Percentiles rank a stretch among this genome's conserved stretches.
Evolutionary conservation across 306 rosid genomes (phyloP).

Genomic region (Fragaria ananassa): DNA sequence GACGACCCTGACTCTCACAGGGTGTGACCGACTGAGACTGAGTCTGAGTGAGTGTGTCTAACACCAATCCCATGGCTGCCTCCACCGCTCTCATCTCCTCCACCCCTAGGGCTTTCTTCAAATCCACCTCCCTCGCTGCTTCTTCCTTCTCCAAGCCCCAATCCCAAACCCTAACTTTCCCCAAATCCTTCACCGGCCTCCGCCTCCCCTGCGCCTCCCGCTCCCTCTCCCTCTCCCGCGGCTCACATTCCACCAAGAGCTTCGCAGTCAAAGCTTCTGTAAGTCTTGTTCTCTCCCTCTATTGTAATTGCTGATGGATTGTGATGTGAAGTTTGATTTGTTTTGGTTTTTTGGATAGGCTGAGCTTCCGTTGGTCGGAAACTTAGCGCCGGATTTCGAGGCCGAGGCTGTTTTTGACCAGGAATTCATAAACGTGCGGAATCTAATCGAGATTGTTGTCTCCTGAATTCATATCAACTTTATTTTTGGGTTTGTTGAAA

Average conservation of each 20-base stretch:
- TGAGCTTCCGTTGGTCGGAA: slow-evolving; percentile 74
- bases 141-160: slow-evolving; percentile 29
- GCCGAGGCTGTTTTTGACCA: slow-evolving; percentile 95
- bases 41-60: not conserved
- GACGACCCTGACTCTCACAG: not conserved
- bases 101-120: slow-evolving; percentile 49
- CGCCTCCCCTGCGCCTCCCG: slow-evolving; percentile 50
- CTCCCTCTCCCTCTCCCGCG: slow-evolving; percentile 45
- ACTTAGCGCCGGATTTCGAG: slow-evolving; percentile 76
- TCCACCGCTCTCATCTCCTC: slow-evolving; percentile 59
- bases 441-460: not conserved
- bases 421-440: slow-evolving; percentile 67
- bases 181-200: slow-evolving; percentile 63
- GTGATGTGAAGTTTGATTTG: not conserved
- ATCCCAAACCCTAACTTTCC: slow-evolving; percentile 44
- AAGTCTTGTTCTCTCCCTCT: slow-evolving; percentile 7
- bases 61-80: slow-evolving; percentile 37
- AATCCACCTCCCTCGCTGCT: slow-evolving; percentile 30
- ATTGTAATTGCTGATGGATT: not conserved
- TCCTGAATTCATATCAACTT: not conserved
- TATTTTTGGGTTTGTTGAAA: not conserved
- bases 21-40: not conserved
- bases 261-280: slow-evolving; percentile 72
- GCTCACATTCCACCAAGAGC: slow-evolving; percentile 39
- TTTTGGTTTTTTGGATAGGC: slow-evolving; percentile 24